Conservation (phyloP, 805 yeast genomes). For the Saccharomyces mikatae region DNA sequence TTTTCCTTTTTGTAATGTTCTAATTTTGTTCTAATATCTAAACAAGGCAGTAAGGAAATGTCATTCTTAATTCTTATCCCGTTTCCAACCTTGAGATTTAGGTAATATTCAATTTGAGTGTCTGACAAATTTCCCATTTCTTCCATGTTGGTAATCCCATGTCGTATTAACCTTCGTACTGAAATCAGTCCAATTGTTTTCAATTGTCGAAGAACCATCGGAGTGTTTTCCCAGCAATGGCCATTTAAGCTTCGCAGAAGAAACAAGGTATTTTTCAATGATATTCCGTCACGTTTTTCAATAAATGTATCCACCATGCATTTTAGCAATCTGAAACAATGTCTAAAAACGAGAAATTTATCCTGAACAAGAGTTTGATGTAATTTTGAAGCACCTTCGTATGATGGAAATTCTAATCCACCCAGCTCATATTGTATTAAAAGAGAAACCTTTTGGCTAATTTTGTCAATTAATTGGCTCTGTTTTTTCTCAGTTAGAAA, state of each 20-base stretch:
- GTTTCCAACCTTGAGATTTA: constrained; percentile 36
- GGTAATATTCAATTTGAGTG: constrained; percentile 34
- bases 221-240: constrained; percentile 44
- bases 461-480: constrained; percentile 17
- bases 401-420: constrained; percentile 40
- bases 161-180: constrained; percentile 33
- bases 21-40: constrained; percentile 21
- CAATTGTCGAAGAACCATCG: constrained; percentile 40
- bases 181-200: constrained; percentile 39
- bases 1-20: constrained; percentile 6
- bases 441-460: constrained; percentile 35
- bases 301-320: constrained; percentile 39
- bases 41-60: constrained; percentile 32
- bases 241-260: constrained; percentile 37
- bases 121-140: constrained; percentile 27
- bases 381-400: constrained; percentile 34
- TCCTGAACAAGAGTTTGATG: constrained; percentile 38
- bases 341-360: constrained; percentile 36
- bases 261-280: constrained; percentile 34
- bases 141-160: constrained; percentile 29
- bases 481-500: constrained; percentile 26
- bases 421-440: constrained; percentile 45
- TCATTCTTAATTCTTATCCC: constrained; percentile 34
- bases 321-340: constrained; percentile 35
- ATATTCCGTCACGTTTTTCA: constrained; percentile 35